Evolutionary conservation across 805 yeast species (phyloP).

Genomic region (Yarrowia deformans): DNA sequence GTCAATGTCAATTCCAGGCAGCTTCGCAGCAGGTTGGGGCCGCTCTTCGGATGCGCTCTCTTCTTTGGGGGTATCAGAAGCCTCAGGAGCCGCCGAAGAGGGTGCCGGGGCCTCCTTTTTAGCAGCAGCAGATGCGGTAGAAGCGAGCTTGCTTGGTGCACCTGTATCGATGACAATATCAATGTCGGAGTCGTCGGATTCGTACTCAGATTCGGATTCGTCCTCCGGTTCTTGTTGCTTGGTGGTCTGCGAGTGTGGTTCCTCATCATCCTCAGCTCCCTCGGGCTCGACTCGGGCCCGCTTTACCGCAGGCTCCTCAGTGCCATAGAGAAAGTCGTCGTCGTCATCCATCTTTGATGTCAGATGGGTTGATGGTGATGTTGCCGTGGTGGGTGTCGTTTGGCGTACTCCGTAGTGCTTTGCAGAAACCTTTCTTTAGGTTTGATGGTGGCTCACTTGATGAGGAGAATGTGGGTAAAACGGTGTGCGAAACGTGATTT

Average conservation of each 20-base stretch:
- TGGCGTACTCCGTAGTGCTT: constrained; percentile 28
- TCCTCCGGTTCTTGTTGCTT: constrained; percentile 39
- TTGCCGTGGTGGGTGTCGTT: constrained; percentile 27
- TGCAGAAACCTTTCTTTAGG: constrained; percentile 29
- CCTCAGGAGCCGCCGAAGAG: constrained; percentile 43
- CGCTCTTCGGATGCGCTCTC: constrained; percentile 38
- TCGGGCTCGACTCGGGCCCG: constrained; percentile 40
- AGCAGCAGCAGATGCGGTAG: constrained; percentile 41
- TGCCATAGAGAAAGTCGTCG: constrained; percentile 41
- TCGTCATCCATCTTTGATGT: constrained; percentile 40
- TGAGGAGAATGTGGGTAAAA: background rate
- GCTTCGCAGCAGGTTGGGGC: constrained; percentile 43
- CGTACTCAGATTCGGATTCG: constrained; percentile 42
- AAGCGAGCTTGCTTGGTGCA: constrained; percentile 15
- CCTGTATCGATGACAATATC: constrained; percentile 39
- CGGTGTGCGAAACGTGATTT: too few species aligned
- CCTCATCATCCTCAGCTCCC: constrained; percentile 44
- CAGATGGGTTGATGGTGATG: constrained; percentile 21
- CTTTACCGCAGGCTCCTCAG: constrained; percentile 36
- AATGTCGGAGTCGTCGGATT: constrained; percentile 40
- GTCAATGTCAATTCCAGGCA: constrained; percentile 67
- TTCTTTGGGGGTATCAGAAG: constrained; percentile 44
- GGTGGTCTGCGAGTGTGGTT: constrained; percentile 44
- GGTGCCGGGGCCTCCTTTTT: constrained; percentile 37
- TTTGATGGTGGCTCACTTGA: constrained; percentile 1